These are phyloP conservation scores for Luffa acutangula DNA, from an alignment of 306 rosid species.

Conservation along the genomic window DNA sequence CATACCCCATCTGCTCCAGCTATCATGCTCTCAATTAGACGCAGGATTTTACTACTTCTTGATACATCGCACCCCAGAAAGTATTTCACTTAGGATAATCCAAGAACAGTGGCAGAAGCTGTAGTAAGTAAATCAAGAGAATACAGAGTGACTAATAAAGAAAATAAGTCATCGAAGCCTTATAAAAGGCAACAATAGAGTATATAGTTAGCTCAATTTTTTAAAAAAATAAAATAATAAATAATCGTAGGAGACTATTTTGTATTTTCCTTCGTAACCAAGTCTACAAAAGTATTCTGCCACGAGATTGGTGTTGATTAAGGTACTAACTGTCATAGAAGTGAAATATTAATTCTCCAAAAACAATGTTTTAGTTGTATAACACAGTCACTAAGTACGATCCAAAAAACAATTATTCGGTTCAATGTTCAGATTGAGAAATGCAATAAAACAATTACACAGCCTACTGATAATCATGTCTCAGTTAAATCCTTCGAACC, in stretches of 20 bases:
- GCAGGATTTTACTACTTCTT: conserved; percentile 81
- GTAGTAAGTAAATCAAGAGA: conserved; percentile 79
- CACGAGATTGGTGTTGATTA: background rate
- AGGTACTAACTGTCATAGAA: background rate
- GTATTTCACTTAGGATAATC: conserved; percentile 82
- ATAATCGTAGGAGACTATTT: background rate
- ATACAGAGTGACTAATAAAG: conserved; percentile 95
- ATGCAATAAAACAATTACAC: background rate
- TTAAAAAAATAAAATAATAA: background rate
- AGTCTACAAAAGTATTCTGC: background rate
- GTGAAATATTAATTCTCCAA: background rate
- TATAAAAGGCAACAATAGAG: conserved; percentile 21
- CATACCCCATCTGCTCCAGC: conserved; percentile 84
- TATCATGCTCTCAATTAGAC: conserved; percentile 73
- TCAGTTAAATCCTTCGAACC: no score
- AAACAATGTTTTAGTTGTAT: background rate
- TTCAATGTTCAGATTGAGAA: background rate
- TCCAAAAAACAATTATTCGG: background rate
- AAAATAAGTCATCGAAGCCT: conserved; percentile 99
- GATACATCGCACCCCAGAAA: conserved; percentile 72
- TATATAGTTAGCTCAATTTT: background rate
- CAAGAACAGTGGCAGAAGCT: conserved; percentile 93
- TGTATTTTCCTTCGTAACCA: background rate
- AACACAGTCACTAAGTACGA: background rate
- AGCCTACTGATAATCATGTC: no score